Percentiles rank a stretch among this genome's conserved stretches.
These are phyloP conservation scores for Diaporthe sp. DNA, from an alignment of 2,329 filamentous ascomycete species.

Conservation along the genomic window DNA sequence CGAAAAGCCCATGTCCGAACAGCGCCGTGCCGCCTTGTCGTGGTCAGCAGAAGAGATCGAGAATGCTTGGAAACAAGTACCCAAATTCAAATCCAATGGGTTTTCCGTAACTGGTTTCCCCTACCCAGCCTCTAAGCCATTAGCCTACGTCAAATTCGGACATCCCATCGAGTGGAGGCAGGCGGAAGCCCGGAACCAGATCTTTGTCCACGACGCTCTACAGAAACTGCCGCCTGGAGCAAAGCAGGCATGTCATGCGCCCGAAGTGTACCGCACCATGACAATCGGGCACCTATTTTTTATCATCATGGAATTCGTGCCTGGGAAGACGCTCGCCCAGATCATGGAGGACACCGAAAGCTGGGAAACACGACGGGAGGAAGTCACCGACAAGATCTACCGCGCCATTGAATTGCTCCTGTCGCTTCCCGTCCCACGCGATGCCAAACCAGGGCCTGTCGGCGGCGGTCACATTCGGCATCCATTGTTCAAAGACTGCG, in stretches of 20 bases:
- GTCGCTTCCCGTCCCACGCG: conserved; percentile 33
- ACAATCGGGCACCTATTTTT: neutral
- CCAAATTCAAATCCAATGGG: too few relatives aligned
- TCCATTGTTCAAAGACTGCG: neutral
- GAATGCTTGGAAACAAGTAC: too few relatives aligned
- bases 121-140: too few relatives aligned
- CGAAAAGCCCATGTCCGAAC: too few relatives aligned
- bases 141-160: too few relatives aligned
- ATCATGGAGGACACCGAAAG: neutral
- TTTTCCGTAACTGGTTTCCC: too few relatives aligned
- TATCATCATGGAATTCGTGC: conserved; percentile 3
- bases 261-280: conserved; percentile 5
- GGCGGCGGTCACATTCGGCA: conserved; percentile 2
- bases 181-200: too few relatives aligned
- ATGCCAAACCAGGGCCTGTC: neutral
- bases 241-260: neutral
- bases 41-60: too few relatives aligned
- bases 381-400: neutral
- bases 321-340: neutral
- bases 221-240: too few relatives aligned
- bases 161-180: too few relatives aligned
- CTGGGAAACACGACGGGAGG: neutral
- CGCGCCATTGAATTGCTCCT: neutral
- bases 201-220: too few relatives aligned
- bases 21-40: too few relatives aligned